A percentile compares a stretch with the other conserved stretches of the same genome.
Evolutionary conservation across 495 filamentous ascomycete genomes (phyloP).

Genomic region (Talaromyces wortmannii): DNA sequence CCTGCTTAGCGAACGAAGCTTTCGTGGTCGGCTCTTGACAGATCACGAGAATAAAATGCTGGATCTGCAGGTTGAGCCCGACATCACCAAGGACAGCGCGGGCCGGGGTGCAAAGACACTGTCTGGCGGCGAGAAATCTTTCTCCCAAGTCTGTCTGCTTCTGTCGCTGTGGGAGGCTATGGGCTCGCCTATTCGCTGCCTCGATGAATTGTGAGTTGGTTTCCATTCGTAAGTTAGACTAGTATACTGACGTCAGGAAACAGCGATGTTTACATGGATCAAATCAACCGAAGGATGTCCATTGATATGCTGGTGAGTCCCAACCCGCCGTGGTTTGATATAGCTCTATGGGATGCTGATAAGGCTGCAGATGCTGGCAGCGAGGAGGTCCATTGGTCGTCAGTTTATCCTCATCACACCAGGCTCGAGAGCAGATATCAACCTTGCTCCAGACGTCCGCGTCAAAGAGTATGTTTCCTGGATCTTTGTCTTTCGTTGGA

Average conservation of each 20-base stretch:
- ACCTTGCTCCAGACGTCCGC: conserved; percentile 68
- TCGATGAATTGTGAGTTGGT: conserved; percentile 79
- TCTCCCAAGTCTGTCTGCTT: conserved; percentile 90
- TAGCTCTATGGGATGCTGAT: background rate
- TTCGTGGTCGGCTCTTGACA: conserved; percentile 71
- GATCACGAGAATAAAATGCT: conserved; percentile 68
- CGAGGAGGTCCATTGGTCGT: conserved; percentile 74
- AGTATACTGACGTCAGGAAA: background rate
- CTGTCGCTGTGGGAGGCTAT: conserved; percentile 96
- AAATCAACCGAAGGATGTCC: conserved; percentile 86
- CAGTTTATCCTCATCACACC: conserved; percentile 98
- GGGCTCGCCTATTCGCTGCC: conserved; percentile 87
- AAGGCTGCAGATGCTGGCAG: conserved; percentile 61
- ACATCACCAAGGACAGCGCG: conserved; percentile 59
- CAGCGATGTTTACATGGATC: conserved; percentile 98
- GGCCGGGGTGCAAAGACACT: conserved; percentile 85
- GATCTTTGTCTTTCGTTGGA: background rate
- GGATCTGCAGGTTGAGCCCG: conserved; percentile 73
- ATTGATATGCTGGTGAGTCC: conserved; percentile 85
- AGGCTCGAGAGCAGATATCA: conserved; percentile 69
- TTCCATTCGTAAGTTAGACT: background rate
- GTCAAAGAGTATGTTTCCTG: conserved; percentile 64
- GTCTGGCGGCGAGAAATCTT: conserved; percentile 94
- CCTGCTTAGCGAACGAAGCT: conserved; percentile 80
- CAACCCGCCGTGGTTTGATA: background rate